phyloP scores from a whole-genome alignment of 2,329 filamentous ascomycete species.

The Colletotrichum sansevieriae region DNA sequence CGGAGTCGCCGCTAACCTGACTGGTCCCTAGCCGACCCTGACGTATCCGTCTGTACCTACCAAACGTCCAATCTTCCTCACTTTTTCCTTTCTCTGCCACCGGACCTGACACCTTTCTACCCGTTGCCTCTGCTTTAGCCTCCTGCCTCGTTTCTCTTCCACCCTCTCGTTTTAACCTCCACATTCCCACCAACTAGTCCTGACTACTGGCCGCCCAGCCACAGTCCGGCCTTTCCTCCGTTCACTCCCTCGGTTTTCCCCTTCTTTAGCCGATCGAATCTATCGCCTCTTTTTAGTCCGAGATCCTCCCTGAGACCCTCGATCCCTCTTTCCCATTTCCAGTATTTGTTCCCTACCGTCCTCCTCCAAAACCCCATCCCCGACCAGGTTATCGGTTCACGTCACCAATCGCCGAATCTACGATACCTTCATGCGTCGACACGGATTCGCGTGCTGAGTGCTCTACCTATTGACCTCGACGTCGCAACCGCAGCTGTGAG shows the following conservation, averaged over 20 bases:
- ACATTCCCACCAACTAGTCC: conserved; percentile 43
- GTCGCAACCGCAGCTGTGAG: conserved; percentile 23
- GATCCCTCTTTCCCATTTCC: conserved; percentile 15
- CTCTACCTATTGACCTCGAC: conserved; percentile 37
- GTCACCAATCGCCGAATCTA: conserved; percentile 11
- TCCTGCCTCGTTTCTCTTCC: conserved; percentile 40
- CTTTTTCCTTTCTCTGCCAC: conserved; percentile 25
- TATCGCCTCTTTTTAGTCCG: conserved; percentile 34
- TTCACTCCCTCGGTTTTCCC: conserved; percentile 33
- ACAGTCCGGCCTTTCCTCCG: conserved; percentile 34
- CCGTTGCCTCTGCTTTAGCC: conserved; percentile 25
- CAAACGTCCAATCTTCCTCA: conserved; percentile 36
- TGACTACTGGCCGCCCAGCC: conserved; percentile 39
- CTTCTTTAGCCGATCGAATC: conserved; percentile 21
- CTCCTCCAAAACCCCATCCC: conserved; percentile 15
- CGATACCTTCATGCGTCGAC: conserved; percentile 36
- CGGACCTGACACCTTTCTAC: conserved; percentile 35
- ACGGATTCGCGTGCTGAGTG: conserved; percentile 30
- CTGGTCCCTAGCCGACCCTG: conserved; percentile 22
- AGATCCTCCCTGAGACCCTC: conserved; percentile 37
- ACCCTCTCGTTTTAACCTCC: conserved; percentile 28
- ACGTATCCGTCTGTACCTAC: conserved; percentile 20
- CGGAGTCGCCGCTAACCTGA: conserved; percentile 28
- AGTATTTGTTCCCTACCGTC: conserved; percentile 15
- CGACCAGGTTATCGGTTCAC: conserved; percentile 15